Percentiles rank a stretch among this genome's conserved stretches.
These are phyloP conservation scores for Calonectria hawksworthii DNA, from an alignment of 2,329 filamentous ascomycete genomes.

Conservation along the genomic window DNA sequence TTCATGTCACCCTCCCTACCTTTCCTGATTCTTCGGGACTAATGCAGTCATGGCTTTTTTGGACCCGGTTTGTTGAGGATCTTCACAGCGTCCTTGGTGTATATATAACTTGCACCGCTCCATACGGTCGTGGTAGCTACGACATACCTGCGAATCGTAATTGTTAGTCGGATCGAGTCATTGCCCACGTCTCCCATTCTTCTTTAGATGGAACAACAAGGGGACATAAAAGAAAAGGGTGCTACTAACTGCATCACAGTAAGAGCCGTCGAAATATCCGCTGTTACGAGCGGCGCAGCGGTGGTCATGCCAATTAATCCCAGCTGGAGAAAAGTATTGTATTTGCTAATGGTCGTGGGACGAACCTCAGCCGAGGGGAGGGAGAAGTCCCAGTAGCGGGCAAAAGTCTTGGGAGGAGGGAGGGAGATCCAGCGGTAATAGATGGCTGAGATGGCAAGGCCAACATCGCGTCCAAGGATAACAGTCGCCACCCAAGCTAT, in stretches of 20 bases:
- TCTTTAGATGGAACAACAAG: neutral
- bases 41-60: constrained; percentile 33
- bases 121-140: constrained; percentile 92
- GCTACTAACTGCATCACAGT: constrained; percentile 73
- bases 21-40: neutral
- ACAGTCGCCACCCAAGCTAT: constrained; percentile 88
- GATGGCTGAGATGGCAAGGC: constrained; percentile 86
- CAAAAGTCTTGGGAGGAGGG: constrained; percentile 92
- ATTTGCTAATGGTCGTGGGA: constrained; percentile 87
- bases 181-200: neutral
- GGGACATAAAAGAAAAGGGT: neutral
- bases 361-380: constrained; percentile 88
- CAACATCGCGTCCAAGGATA: constrained; percentile 90
- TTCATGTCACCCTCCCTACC: neutral
- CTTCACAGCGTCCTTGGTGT: constrained; percentile 90
- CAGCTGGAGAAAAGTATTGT: constrained; percentile 94
- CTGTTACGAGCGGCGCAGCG: constrained; percentile 80
- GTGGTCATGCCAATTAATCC: constrained; percentile 88
- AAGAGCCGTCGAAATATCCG: constrained; percentile 68
- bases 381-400: constrained; percentile 97
- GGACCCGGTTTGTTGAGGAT: constrained; percentile 70
- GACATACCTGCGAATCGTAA: constrained; percentile 71
- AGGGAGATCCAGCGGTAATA: constrained; percentile 97
- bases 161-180: constrained; percentile 15
- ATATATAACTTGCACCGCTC: constrained; percentile 94